phyloP scores from a whole-genome alignment of 1,139 yeast species.

The Hemisphaericaspora subhashii region DNA sequence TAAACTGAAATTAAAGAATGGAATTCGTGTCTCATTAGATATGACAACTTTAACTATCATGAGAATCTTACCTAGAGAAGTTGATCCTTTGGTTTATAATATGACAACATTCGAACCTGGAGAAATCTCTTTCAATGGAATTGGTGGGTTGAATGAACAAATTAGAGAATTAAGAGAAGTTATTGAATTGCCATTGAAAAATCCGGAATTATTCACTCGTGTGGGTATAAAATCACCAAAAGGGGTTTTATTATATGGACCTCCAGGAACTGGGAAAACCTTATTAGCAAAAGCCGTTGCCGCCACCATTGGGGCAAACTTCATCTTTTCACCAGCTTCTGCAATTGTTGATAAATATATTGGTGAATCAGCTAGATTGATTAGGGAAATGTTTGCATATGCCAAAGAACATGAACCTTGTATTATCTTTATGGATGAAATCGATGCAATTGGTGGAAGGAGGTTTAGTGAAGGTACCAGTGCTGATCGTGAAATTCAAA shows the following conservation, averaged over 20 bases:
- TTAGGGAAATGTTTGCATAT: constrained; percentile 97
- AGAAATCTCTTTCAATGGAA: constrained; percentile 89
- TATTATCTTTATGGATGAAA: constrained; percentile 98
- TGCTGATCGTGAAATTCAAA: constrained; percentile 98
- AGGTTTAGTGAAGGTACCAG: constrained; percentile 98
- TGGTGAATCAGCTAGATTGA: constrained; percentile 95
- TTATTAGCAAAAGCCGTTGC: constrained; percentile 97
- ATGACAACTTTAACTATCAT: constrained; percentile 97
- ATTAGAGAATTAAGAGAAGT: constrained; percentile 96
- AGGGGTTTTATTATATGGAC: constrained; percentile 95
- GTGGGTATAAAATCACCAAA: constrained; percentile 98
- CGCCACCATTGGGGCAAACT: constrained; percentile 97
- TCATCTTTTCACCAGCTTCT: constrained; percentile 95
- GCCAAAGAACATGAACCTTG: constrained; percentile 99
- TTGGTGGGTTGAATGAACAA: constrained; percentile 96
- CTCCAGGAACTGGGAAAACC: constrained; percentile 99
- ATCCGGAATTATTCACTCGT: constrained; percentile 92
- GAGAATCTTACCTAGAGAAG: constrained; percentile 97
- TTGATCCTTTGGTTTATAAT: constrained; percentile 96
- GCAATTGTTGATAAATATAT: constrained; percentile 98
- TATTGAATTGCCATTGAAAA: constrained; percentile 93
- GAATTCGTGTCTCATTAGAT: constrained; percentile 94
- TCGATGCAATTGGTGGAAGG: constrained; percentile 99
- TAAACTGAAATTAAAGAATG: constrained; percentile 81
- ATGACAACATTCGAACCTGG: constrained; percentile 99